phyloP scores from a whole-genome alignment of 2,329 filamentous ascomycete species.

The Fusarium anthophilum region DNA sequence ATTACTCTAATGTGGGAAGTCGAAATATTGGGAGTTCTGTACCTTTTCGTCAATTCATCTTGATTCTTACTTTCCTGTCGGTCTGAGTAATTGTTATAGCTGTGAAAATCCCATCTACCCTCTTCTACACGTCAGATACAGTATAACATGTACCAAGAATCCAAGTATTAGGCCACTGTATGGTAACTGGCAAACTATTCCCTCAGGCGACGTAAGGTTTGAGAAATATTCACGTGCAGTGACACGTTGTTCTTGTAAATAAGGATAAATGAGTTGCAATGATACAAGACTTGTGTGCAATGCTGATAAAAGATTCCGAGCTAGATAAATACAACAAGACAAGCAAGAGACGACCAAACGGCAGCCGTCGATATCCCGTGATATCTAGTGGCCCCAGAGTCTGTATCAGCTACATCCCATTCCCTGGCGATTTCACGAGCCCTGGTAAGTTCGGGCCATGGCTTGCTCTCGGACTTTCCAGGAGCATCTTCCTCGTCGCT shows the following conservation, averaged over 20 bases:
- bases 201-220: not conserved
- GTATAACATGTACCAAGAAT: not conserved
- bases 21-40: fast-evolving
- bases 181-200: not conserved
- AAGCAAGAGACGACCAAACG: not conserved
- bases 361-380: not conserved
- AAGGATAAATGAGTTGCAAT: no score
- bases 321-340: not conserved
- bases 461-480: not conserved
- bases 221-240: fast-evolving
- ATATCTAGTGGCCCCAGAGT: not conserved
- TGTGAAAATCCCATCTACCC: not conserved
- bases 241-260: not conserved
- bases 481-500: not conserved
- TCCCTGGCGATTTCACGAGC: not conserved
- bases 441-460: not conserved
- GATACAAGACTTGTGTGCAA: not conserved
- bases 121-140: not conserved
- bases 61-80: no score
- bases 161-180: not conserved
- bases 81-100: not conserved
- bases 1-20: not conserved
- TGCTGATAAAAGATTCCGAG: no score
- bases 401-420: not conserved
- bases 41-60: not conserved